These are phyloP conservation scores for Yamadazyma paraphyllophila DNA, from an alignment of 805 yeast species.

Conservation along the genomic window DNA sequence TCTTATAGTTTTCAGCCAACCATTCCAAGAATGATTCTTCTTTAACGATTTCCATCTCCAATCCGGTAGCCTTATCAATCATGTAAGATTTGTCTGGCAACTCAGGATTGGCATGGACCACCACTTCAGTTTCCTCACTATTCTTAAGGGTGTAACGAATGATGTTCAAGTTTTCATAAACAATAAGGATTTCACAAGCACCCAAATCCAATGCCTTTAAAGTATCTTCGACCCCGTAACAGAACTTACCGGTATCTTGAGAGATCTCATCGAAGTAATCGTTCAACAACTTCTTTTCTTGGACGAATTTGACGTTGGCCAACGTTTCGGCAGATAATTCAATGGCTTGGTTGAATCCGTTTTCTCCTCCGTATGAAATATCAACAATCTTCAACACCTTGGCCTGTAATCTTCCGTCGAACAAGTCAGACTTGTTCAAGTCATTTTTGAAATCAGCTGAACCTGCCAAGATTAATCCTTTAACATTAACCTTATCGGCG, in stretches of 20 bases:
- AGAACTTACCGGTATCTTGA: constrained; percentile 94
- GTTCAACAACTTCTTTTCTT: constrained; percentile 93
- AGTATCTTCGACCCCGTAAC: constrained; percentile 97
- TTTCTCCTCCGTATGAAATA: constrained; percentile 98
- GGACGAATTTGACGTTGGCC: constrained; percentile 95
- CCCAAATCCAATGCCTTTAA: constrained; percentile 94
- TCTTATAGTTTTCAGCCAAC: constrained; percentile 95
- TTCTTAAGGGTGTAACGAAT: constrained; percentile 83
- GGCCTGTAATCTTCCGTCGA: constrained; percentile 83
- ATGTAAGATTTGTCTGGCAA: constrained; percentile 73
- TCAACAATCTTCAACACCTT: constrained; percentile 92
- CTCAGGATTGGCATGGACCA: constrained; percentile 71
- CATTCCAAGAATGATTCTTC: constrained; percentile 91
- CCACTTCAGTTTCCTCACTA: constrained; percentile 71
- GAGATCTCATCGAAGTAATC: constrained; percentile 95
- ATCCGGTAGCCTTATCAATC: constrained; percentile 80
- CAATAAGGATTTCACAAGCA: constrained; percentile 90
- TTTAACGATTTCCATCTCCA: constrained; percentile 84
- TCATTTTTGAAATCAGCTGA: constrained; percentile 98
- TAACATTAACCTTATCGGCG: constrained; percentile 90
- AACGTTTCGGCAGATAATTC: constrained; percentile 96
- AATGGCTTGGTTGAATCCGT: constrained; percentile 98
- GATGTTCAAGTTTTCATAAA: constrained; percentile 86
- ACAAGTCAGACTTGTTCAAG: constrained; percentile 86
- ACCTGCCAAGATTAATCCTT: constrained; percentile 96